Evolutionary conservation across 1,139 yeast genomes (phyloP), one percentile per base, ranked within the genome.

Genomic region (Candida sp.): DNA sequence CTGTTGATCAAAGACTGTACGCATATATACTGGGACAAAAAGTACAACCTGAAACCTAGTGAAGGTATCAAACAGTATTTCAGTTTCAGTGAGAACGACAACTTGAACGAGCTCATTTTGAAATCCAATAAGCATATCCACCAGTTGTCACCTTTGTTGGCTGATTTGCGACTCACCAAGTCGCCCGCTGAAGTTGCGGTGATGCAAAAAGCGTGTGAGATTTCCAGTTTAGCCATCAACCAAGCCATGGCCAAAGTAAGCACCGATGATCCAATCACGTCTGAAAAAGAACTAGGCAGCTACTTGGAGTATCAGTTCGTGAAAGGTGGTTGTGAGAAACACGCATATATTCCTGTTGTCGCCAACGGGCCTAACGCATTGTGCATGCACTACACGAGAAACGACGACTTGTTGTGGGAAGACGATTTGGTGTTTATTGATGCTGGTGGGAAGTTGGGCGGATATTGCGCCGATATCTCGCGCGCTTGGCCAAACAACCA

Each of bases 391-490:
- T 93, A 93, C 66, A 92, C 96, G 0, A 77, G 96, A 54, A 93
- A 93, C 63, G 96, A 93, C 66, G 96, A 90, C 65, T 69, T 87
- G 28, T 75, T 93, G 53, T 80, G 80, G 52, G 78, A 80, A 44
- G 92, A 86, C 57, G 98, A 94, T 55, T 71, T 92, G 76, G 97
- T 93, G 6, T 81, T 94, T 47, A 91, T 94, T 5, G 99, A 96
- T 69, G 99, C 99, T 3, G 96, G 97, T 0, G 99, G 98, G 5
- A 82, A 90, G 53, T 70, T 88, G 41, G 99, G 98, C 30, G 98
- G 98, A 0, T 96, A 96, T 68, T 88, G 97, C 64, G 87, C 98
- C 1, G 99, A 96, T 68, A 94, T 96, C 44, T 92, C 98, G 2
- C 78, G 99, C 57, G 88, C 98, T 0, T 96, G 99, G 98, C 99